These are phyloP conservation scores for Aspergillus kassunensis DNA, from an alignment of 495 filamentous ascomycete genomes.

Conservation along the genomic window DNA sequence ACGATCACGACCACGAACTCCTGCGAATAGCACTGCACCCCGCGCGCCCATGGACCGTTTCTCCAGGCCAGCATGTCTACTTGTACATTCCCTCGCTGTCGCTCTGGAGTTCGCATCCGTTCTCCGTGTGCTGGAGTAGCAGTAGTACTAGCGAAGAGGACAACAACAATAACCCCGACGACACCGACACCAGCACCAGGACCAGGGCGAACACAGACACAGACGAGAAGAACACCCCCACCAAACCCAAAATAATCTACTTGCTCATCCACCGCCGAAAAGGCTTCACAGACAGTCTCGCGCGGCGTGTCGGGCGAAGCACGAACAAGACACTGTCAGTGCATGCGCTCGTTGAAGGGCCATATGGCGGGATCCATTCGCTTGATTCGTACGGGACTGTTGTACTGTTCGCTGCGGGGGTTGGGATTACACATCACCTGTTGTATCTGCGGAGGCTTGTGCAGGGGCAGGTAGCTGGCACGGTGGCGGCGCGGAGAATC, in stretches of 20 bases:
- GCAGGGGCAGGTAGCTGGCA: slow-evolving; percentile 57
- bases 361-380: slow-evolving; percentile 59
- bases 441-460: slow-evolving; percentile 42
- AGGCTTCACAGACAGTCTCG: slow-evolving; percentile 64
- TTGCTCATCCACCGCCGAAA: slow-evolving; percentile 66
- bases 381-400: slow-evolving; percentile 67
- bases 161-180: too few species aligned
- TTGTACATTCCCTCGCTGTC: slow-evolving; percentile 64
- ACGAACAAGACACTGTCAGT: slow-evolving; percentile 28
- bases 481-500: slow-evolving; percentile 52
- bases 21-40: slow-evolving; percentile 45
- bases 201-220: neutral
- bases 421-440: slow-evolving; percentile 74
- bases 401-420: slow-evolving; percentile 70
- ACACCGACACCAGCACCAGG: too few species aligned
- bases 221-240: too few species aligned
- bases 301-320: slow-evolving; percentile 48
- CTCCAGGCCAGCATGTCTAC: slow-evolving; percentile 66
- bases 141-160: too few species aligned
- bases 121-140: slow-evolving; percentile 38
- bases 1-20: too few species aligned
- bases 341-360: slow-evolving; percentile 56
- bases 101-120: slow-evolving; percentile 49
- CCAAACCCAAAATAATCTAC: slow-evolving; percentile 50
- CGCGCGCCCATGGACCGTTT: slow-evolving; percentile 64